Conservation (phyloP, 2,329 filamentous ascomycete species). For the Exophiala sp. region DNA sequence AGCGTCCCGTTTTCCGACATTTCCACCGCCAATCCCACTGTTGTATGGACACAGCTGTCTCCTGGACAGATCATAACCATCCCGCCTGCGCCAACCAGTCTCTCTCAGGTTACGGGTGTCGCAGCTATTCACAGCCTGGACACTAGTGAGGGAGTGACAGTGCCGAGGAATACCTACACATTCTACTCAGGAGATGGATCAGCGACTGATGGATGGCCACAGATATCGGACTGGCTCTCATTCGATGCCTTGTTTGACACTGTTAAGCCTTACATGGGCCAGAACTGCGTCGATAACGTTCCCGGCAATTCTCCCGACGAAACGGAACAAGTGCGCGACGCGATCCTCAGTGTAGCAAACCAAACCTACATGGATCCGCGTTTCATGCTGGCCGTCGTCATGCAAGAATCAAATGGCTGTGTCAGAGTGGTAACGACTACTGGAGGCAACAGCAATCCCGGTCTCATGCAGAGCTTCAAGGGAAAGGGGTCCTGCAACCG, state of each 20-base stretch:
- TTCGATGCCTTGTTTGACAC: conserved; percentile 20
- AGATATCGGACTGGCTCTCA: conserved; percentile 24
- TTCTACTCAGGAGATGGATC: conserved; percentile 26
- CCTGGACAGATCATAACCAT: conserved; percentile 4
- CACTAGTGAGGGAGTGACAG: neutral
- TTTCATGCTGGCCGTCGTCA: conserved; percentile 34
- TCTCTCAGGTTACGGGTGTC: neutral
- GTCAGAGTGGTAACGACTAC: conserved; percentile 29
- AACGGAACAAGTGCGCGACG: conserved; percentile 24
- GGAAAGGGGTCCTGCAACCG: conserved; percentile 17
- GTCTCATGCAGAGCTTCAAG: conserved; percentile 19
- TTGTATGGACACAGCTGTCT: conserved; percentile 6
- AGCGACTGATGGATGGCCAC: conserved; percentile 22
- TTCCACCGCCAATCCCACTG: conserved; percentile 10
- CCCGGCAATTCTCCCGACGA: conserved; percentile 16
- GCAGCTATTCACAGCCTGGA: conserved; percentile 8
- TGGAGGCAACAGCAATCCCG: conserved; percentile 21
- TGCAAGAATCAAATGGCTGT: conserved; percentile 33
- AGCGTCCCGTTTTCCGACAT: conserved; percentile 9
- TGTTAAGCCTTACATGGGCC: conserved; percentile 6
- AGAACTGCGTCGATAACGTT: conserved; percentile 9
- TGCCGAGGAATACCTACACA: conserved; percentile 29
- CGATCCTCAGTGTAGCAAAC: conserved; percentile 28
- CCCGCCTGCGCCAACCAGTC: conserved; percentile 1
- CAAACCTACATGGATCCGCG: conserved; percentile 30